phyloP scores from a whole-genome alignment of 371 early-diverging fungal genomes.

The Mortierella sp. region DNA sequence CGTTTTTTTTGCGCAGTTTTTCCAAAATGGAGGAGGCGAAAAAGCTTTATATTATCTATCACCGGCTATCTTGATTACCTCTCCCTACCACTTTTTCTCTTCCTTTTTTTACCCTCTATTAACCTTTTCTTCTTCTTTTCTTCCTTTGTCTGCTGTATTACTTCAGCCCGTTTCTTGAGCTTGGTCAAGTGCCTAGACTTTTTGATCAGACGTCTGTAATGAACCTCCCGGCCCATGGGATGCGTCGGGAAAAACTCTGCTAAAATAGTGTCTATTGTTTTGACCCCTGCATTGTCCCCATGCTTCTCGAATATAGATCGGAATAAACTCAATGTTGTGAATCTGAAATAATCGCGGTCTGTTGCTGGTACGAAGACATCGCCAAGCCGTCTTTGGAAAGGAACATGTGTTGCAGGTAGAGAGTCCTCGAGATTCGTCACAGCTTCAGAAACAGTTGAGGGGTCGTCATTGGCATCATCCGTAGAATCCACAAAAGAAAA shows the following conservation, averaged over 20 bases:
- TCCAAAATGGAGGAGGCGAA: too few species aligned
- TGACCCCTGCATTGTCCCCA: constrained; percentile 32
- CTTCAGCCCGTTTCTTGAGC: neutral
- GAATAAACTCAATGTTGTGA: constrained; percentile 27
- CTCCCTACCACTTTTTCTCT: too few species aligned
- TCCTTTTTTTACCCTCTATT: neutral
- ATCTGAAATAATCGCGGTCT: constrained; percentile 27
- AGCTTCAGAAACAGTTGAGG: too few species aligned
- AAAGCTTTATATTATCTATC: too few species aligned
- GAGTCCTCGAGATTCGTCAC: neutral
- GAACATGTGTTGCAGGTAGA: constrained; percentile 25
- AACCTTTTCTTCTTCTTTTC: neutral
- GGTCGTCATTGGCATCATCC: too few species aligned
- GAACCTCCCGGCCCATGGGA: constrained; percentile 1
- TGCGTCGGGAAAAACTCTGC: constrained; percentile 30
- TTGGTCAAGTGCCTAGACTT: neutral
- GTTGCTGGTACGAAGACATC: constrained; percentile 17
- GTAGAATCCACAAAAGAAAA: too few species aligned
- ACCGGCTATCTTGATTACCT: too few species aligned
- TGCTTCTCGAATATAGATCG: constrained; percentile 25
- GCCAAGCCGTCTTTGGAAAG: constrained; percentile 23
- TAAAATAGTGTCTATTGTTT: constrained; percentile 22
- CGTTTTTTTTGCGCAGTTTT: too few species aligned
- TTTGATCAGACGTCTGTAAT: neutral
- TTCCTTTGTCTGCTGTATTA: neutral